These are phyloP conservation scores for Schoenoplectus triqueter DNA, from an alignment of 202 grass and related monocot genomes.

Conservation along the genomic window DNA sequence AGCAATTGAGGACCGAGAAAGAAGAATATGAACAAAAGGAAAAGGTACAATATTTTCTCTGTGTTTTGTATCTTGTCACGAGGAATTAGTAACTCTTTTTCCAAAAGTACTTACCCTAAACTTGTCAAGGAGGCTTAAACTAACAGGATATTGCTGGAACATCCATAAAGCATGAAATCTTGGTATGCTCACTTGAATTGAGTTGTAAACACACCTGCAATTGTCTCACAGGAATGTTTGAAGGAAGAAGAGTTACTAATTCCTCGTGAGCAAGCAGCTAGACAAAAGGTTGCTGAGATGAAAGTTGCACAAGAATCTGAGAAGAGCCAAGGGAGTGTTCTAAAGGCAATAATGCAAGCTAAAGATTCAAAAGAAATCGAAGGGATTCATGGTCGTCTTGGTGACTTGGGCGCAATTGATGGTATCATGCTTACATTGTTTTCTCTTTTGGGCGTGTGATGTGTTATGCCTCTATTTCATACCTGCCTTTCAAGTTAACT, in stretches of 20 bases:
- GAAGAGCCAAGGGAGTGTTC: conserved; percentile 66
- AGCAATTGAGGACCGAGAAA: conserved; percentile 60
- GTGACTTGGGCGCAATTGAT: conserved; percentile 92
- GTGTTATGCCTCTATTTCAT: background rate
- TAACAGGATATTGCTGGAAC: background rate
- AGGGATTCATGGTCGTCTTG: conserved; percentile 90
- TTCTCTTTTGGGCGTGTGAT: conserved; percentile 10
- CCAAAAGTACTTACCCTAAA: conserved; percentile 29
- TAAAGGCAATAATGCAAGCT: conserved; percentile 89
- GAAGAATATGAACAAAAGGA: conserved; percentile 66
- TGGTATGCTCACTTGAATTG: background rate
- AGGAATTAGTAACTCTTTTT: background rate
- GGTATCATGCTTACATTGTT: conserved; percentile 49
- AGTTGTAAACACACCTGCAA: background rate
- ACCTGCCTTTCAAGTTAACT: conserved; percentile 1
- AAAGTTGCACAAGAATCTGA: conserved; percentile 70
- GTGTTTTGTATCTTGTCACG: conserved; percentile 12
- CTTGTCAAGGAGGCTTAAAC: conserved; percentile 28
- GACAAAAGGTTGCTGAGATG: conserved; percentile 83
- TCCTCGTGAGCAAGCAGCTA: conserved; percentile 73
- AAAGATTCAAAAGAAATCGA: conserved; percentile 95
- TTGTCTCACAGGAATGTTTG: conserved; percentile 61
- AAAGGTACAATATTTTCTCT: conserved; percentile 59
- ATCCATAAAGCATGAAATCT: conserved; percentile 4
- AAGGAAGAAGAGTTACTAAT: conserved; percentile 69